These are phyloP conservation scores for Aspergillus ellipticus DNA, from an alignment of 495 filamentous ascomycete species.

Conservation along the genomic window DNA sequence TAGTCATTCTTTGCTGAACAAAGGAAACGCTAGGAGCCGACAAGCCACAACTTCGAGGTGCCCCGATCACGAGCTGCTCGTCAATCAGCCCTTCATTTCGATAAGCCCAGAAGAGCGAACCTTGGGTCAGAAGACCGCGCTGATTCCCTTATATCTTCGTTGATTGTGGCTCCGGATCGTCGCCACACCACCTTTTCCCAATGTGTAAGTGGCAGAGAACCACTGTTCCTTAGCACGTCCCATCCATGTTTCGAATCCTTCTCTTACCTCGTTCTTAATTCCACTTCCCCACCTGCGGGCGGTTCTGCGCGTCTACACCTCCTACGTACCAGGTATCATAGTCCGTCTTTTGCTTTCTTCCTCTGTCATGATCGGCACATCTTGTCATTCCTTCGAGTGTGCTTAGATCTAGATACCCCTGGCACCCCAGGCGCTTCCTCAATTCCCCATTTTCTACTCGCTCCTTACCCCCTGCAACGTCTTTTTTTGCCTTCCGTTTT, in stretches of 20 bases:
- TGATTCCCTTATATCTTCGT: not conserved
- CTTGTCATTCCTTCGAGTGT: not conserved
- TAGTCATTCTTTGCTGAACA: not conserved
- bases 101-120: not conserved
- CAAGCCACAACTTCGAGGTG: not conserved
- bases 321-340: slow-evolving; percentile 2
- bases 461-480: not conserved
- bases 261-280: not conserved
- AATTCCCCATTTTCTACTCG: not conserved
- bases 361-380: not conserved
- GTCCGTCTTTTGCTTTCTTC: slow-evolving; percentile 9
- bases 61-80: not conserved
- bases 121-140: not conserved
- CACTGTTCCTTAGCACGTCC: not conserved
- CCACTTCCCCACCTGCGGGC: slow-evolving; percentile 11
- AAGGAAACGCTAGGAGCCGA: not conserved
- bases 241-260: slow-evolving; percentile 3
- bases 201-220: slow-evolving; percentile 18
- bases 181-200: slow-evolving; percentile 13
- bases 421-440: not conserved
- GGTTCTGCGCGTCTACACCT: not conserved
- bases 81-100: not conserved
- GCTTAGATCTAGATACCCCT: not conserved
- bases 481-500: slow-evolving; percentile 10
- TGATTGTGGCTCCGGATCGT: slow-evolving; percentile 12